phyloP scores from a whole-genome alignment of 2,329 filamentous ascomycete genomes.

The Aspergillus nomiae region DNA sequence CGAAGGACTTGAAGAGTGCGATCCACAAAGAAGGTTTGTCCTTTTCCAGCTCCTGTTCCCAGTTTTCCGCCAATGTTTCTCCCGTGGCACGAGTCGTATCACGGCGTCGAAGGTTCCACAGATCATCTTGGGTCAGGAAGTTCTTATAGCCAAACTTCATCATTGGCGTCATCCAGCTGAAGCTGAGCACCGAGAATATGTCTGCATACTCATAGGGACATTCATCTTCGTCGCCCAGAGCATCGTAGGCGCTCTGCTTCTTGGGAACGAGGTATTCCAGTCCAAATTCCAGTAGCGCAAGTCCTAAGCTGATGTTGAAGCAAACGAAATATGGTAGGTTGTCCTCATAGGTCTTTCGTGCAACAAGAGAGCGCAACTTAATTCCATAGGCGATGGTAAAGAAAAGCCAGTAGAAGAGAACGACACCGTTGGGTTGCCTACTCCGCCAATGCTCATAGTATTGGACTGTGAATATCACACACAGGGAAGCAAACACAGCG shows the following conservation, averaged over 20 bases:
- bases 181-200: conserved; percentile 89
- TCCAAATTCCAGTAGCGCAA: conserved; percentile 70
- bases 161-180: conserved; percentile 98
- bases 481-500: conserved; percentile 70
- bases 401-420: conserved; percentile 89
- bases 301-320: conserved; percentile 70
- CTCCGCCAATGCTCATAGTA: conserved; percentile 84
- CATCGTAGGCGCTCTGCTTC: conserved; percentile 68
- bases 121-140: conserved; percentile 88
- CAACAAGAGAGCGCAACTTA: conserved; percentile 83
- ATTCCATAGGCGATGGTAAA: conserved; percentile 75
- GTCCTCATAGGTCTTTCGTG: conserved; percentile 69
- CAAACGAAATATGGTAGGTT: conserved; percentile 74
- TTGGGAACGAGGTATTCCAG: conserved; percentile 90
- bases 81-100: conserved; percentile 80
- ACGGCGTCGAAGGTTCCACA: conserved; percentile 83
- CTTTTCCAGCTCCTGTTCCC: conserved; percentile 73
- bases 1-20: conserved; percentile 80
- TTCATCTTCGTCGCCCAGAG: conserved; percentile 66
- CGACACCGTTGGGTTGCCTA: conserved; percentile 82
- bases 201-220: conserved; percentile 85
- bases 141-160: conserved; percentile 94
- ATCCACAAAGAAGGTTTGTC: conserved; percentile 83
- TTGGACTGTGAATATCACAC: conserved; percentile 76
- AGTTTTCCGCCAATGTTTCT: conserved; percentile 69